Evolutionary conservation across 768 basidiomycete genomes (phyloP), one percentile per base, ranked within the genome.

Genomic region (Tulasnella calospora): DNA sequence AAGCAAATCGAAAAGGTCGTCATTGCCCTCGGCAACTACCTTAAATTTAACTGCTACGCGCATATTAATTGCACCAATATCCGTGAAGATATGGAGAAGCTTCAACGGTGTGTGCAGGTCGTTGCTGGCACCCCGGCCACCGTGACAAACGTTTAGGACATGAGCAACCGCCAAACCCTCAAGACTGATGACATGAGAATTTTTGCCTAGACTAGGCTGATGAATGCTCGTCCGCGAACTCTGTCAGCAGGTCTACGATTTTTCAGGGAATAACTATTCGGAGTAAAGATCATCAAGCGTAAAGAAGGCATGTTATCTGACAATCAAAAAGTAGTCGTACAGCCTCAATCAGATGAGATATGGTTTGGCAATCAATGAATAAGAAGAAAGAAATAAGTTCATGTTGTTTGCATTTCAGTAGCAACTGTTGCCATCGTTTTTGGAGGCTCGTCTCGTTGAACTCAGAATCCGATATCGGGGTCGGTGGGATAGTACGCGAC

Each of bases 181-280:
- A 89, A 90, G 83, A 93, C 95, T 70, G 93, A 95, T 85, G 86
- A 86, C 84, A 93, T 96, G 89, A 97, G 88, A 85, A 92, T 96
- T 83, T 94, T 88, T 96, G 96, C 86, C 92, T 99, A 81, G 97
- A 99, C 84, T 97, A 99, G 87, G 97, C 98, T 79, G 97, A 99
- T 84, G 97, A 99, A 87, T 99, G 92, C 88, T 99, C 84, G 96
- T 95, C 80, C 94, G 94, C 82, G 97, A 96, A 78, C 98, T 99
- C 91, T 96, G 96, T 87, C 95, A 98, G 86, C 95, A 98, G 86
- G 96, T 99, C 84, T 98, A 98, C 87, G 96, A 98, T 98, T 84
- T 99, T 98, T 92, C 96, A 98, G 85, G 88, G 88, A 10, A 87
- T n/a, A n/a, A n/a, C n/a, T n/a, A n/a, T n/a, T n/a, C n/a, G n/a